Evolutionary conservation across 2,329 filamentous ascomycete genomes (phyloP).

Genomic region (Phaeosphaeria sp.): DNA sequence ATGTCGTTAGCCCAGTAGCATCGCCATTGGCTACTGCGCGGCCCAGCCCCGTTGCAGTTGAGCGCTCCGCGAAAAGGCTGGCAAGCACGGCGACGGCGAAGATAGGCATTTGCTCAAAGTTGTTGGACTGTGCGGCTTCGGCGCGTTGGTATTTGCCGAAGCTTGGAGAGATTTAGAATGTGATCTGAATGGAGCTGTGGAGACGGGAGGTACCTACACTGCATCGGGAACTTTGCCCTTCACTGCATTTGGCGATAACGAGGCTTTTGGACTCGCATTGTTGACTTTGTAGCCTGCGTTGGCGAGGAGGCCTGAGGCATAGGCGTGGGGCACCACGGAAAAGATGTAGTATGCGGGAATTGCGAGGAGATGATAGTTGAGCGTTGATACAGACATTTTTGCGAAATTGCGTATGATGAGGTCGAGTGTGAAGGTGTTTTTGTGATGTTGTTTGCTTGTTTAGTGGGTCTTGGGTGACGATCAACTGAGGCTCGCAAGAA

Average conservation of each 20-base stretch:
- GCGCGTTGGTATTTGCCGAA: slow-evolving; percentile 36
- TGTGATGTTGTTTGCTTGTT: not conserved
- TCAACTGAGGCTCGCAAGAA: not conserved
- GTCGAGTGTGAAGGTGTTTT: not conserved
- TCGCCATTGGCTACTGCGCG: slow-evolving; percentile 14
- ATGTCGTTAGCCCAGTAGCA: slow-evolving; percentile 28
- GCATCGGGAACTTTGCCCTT: slow-evolving; percentile 34
- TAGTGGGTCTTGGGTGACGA: not conserved
- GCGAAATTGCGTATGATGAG: not conserved
- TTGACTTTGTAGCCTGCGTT: slow-evolving; percentile 28
- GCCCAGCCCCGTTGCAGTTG: slow-evolving; percentile 20
- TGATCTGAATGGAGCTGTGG: not conserved
- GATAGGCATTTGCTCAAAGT: slow-evolving; percentile 31
- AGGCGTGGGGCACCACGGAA: slow-evolving; percentile 27
- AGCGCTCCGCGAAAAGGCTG: slow-evolving; percentile 31
- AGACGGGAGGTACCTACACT: slow-evolving; percentile 11
- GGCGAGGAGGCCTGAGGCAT: slow-evolving; percentile 20
- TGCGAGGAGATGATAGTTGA: slow-evolving; percentile 35
- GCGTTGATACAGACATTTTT: slow-evolving; percentile 20
- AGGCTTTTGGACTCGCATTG: slow-evolving; percentile 35
- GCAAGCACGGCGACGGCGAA: slow-evolving; percentile 32
- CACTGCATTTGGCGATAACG: slow-evolving; percentile 23
- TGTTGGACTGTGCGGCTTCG: slow-evolving; percentile 34
- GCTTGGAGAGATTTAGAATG: slow-evolving; percentile 1
- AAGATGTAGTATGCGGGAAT: slow-evolving; percentile 38